A percentile compares a stretch with the other conserved stretches of the same genome.
Evolutionary conservation across 352 stramenopile species (phyloP).

Genomic region (Phytophthora ramorum): DNA sequence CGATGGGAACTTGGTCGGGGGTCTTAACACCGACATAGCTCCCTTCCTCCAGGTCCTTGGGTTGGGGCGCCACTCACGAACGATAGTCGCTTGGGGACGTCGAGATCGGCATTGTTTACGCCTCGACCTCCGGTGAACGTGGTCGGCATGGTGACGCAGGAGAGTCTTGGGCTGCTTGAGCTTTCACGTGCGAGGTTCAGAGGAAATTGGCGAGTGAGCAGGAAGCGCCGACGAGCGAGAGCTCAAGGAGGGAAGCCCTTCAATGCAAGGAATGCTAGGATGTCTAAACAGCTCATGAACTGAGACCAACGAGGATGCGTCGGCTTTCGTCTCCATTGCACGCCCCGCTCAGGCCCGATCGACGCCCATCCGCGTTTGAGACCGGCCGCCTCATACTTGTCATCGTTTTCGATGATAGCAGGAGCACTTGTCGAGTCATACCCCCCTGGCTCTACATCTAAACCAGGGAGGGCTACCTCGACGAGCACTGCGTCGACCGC

Average conservation of each 20-base stretch:
- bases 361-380: neutral
- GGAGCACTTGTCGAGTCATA: neutral
- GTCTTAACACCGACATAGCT: constrained; percentile 37
- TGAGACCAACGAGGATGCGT: neutral
- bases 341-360: neutral
- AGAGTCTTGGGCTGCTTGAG: constrained; percentile 21
- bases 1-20: constrained; percentile 19
- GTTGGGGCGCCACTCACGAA: constrained; percentile 39
- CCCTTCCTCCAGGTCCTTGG: constrained; percentile 29
- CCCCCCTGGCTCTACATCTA: neutral
- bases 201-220: constrained; percentile 9
- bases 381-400: too few relatives aligned
- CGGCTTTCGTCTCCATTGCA: neutral
- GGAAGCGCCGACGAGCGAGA: neutral
- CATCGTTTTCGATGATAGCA: neutral
- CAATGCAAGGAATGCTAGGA: neutral
- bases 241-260: neutral
- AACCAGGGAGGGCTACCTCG: neutral
- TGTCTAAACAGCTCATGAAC: neutral
- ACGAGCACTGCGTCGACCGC: neutral
- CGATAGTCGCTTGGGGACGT: constrained; percentile 39
- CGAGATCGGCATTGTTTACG: constrained; percentile 15
- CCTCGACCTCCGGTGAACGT: constrained; percentile 18
- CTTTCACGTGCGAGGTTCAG: neutral
- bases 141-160: constrained; percentile 32